phyloP scores from a whole-genome alignment of 352 stramenopile genomes.

The Globisporangium rhizosaccharum region DNA sequence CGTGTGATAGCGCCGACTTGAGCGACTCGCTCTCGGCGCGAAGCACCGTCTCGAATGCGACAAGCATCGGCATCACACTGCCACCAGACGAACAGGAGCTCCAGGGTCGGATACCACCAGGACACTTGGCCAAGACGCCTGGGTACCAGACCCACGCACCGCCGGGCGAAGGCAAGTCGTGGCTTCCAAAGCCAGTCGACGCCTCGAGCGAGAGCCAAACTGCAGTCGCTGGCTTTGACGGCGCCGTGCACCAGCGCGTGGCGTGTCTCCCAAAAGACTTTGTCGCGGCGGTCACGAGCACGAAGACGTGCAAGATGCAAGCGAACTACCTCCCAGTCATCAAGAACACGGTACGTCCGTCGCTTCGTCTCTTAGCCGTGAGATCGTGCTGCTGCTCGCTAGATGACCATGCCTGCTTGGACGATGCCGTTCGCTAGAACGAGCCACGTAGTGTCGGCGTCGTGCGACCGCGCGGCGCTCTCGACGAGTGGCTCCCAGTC shows the following conservation, averaged over 20 bases:
- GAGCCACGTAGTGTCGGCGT: constrained; percentile 80
- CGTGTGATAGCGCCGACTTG: constrained; percentile 22
- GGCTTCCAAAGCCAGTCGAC: constrained; percentile 50
- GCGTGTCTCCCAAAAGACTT: constrained; percentile 66
- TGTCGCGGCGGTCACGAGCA: constrained; percentile 51
- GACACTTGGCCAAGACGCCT: constrained; percentile 43
- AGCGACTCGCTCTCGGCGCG: constrained; percentile 20
- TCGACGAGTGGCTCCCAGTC: constrained; percentile 87
- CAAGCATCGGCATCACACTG: constrained; percentile 41
- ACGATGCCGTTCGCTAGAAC: constrained; percentile 33
- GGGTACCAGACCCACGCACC: constrained; percentile 51
- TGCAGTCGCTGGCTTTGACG: constrained; percentile 51
- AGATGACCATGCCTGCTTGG: not conserved
- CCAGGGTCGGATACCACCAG: constrained; percentile 14
- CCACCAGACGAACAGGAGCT: constrained; percentile 55
- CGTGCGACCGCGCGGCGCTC: constrained; percentile 74
- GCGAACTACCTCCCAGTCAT: constrained; percentile 71
- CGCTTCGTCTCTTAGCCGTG: not conserved
- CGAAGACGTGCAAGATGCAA: constrained; percentile 74
- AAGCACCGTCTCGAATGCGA: constrained; percentile 32
- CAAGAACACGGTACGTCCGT: constrained; percentile 52
- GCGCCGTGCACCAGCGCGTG: constrained; percentile 56
- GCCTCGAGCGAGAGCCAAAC: constrained; percentile 51
- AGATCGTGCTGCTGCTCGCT: not conserved
- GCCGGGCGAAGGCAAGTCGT: constrained; percentile 53